Base-by-base conservation (phyloP, 306 rosid species). In the Quercus robur region DNA sequence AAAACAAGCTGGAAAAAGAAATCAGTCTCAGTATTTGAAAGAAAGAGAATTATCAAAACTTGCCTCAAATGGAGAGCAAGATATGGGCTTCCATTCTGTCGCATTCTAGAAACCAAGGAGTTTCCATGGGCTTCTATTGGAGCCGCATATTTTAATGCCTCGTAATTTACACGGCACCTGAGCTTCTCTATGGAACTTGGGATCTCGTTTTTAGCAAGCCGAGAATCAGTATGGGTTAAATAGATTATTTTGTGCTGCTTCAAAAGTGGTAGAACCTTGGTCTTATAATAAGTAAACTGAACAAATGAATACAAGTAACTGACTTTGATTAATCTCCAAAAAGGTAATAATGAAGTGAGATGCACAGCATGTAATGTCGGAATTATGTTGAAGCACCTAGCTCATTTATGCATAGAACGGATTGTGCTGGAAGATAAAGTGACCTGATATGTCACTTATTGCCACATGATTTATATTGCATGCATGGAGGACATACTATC, bases 51-150 rank as follows among this genome's bases (percentile, higher is more conserved):
- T 67, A 57, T 74, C 51, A 52, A 44, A 74, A 84, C 93, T 89
- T 80, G 83, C 99, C 99, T 93, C 90, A 95, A 82, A 90, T 95
- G 99, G 57, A 95, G 90, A 67, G 99, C 98, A 78, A 91, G 91
- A 81, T 93, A 95, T 72, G 86, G 94, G 77, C 78, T 87, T 80
- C 92, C 92, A 73, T 85, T 84, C 87, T 85, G 81, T 81, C 87
- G 85, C 98, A 95, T 93, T 90, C 94, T 90, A 70, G 96, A 91
- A 83, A 93, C 94, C 80, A 95, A 84, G 66, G 76, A 83, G 79
- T 81, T 82, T 61, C 97, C 99, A 54, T 82, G 86, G 73, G 88
- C 89, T 89, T 93, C 98, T 76, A 93, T 80, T 66, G 91, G 92
- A 81, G 97, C 90, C 19, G 99, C 89, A 85, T 93, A 91, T 83